phyloP scores from a whole-genome alignment of 371 early-diverging fungal genomes.

The Coemansia sp. region DNA sequence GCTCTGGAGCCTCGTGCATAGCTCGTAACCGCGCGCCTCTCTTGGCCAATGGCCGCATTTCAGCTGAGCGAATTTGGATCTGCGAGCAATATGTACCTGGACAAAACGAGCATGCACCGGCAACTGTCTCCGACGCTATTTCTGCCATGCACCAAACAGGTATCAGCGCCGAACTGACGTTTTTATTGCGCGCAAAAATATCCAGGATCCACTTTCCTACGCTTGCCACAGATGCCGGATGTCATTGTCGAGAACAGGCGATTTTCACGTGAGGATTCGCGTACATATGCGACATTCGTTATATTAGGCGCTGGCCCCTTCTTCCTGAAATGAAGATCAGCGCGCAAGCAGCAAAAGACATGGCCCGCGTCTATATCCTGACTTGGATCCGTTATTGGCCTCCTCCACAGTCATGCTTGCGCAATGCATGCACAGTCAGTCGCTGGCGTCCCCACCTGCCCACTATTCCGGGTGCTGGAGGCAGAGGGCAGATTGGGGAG shows the following conservation, averaged over 20 bases:
- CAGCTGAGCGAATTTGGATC: no score
- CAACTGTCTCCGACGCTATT: no score
- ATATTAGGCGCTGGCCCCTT: neutral
- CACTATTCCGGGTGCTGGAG: neutral
- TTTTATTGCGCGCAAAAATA: neutral
- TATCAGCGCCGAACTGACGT: no score
- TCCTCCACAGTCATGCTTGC: neutral
- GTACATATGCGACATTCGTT: neutral
- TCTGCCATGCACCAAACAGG: no score
- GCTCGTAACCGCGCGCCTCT: no score
- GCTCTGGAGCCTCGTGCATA: no score
- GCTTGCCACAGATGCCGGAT: neutral
- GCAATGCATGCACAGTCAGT: constrained; percentile 4
- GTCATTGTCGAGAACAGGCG: neutral
- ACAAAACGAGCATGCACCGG: no score
- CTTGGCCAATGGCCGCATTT: no score
- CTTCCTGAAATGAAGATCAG: neutral
- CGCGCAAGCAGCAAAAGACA: neutral
- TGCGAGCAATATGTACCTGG: no score
- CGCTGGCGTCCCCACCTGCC: neutral
- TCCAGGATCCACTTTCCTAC: neutral
- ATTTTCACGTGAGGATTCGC: neutral
- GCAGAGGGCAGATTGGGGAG: neutral
- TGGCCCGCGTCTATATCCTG: neutral
- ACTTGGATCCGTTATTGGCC: neutral